Conservation (phyloP, 2,329 filamentous ascomycete species). For the Tolypocladium sp. region DNA sequence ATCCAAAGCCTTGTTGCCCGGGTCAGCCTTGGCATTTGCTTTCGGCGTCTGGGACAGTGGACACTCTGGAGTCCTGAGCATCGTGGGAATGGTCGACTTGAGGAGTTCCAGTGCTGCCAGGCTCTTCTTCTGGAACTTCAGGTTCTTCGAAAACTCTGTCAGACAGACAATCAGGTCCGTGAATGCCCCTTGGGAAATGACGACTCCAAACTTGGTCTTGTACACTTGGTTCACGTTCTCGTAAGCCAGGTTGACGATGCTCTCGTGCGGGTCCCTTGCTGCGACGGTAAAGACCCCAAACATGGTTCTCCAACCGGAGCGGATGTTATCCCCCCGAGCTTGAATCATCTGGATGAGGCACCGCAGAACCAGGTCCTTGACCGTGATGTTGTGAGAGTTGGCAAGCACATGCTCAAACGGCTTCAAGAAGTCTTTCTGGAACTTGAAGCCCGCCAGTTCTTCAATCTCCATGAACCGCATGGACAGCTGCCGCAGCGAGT, state of each 20-base stretch:
- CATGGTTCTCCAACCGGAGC: slow-evolving; percentile 98
- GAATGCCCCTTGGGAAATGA: slow-evolving; percentile 94
- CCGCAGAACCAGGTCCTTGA: slow-evolving; percentile 94
- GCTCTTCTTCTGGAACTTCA: slow-evolving; percentile 97
- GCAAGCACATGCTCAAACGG: slow-evolving; percentile 96
- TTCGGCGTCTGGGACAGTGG: slow-evolving; percentile 63
- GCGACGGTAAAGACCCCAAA: slow-evolving; percentile 98
- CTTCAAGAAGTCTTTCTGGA: slow-evolving; percentile 98
- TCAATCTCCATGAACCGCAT: slow-evolving; percentile 99
- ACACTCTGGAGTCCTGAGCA: slow-evolving; percentile 93
- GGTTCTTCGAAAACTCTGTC: slow-evolving; percentile 98
- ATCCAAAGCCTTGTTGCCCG: slow-evolving; percentile 32
- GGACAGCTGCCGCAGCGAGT: slow-evolving; percentile 88
- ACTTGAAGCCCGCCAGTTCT: slow-evolving; percentile 96
- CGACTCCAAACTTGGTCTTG: slow-evolving; percentile 87
- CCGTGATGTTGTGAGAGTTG: slow-evolving; percentile 81
- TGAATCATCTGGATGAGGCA: slow-evolving; percentile 99
- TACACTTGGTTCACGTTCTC: slow-evolving; percentile 96
- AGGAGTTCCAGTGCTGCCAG: slow-evolving; percentile 90
- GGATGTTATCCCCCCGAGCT: slow-evolving; percentile 89
- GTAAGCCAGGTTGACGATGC: slow-evolving; percentile 92
- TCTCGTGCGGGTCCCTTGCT: slow-evolving; percentile 85
- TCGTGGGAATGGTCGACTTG: slow-evolving; percentile 86
- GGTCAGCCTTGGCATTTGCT: slow-evolving; percentile 28
- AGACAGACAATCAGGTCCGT: slow-evolving; percentile 93